Conservation (phyloP, 1,284 basidiomycete species). For the Rhodotorula sp. region DNA sequence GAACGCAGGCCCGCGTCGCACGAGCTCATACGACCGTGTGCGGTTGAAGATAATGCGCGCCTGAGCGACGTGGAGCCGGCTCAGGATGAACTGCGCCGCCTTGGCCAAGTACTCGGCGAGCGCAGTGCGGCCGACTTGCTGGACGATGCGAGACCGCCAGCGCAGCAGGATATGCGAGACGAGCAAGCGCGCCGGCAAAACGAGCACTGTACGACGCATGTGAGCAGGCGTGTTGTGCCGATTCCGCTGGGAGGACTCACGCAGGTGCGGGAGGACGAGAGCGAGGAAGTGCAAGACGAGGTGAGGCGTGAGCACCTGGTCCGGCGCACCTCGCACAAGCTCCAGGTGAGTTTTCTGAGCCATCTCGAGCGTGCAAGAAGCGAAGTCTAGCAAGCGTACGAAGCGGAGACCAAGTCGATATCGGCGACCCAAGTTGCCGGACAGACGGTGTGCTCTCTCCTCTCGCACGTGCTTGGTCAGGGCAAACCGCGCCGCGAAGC, state of each 20-base stretch:
- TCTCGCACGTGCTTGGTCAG: too few species aligned
- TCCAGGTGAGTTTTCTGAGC: not conserved
- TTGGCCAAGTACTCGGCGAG: slow-evolving; percentile 17
- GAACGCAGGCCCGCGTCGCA: not conserved
- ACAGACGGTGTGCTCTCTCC: too few species aligned
- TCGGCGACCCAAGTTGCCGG: too few species aligned
- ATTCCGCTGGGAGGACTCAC: not conserved
- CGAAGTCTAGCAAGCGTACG: not conserved
- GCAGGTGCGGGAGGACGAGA: slow-evolving; percentile 2
- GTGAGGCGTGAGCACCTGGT: not conserved
- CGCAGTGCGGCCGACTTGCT: slow-evolving; percentile 13
- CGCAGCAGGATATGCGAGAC: slow-evolving; percentile 15
- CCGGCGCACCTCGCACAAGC: not conserved
- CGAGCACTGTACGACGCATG: not conserved
- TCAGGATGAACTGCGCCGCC: slow-evolving; percentile 26
- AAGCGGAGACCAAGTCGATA: too few species aligned
- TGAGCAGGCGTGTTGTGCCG: not conserved
- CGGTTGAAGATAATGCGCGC: slow-evolving; percentile 33
- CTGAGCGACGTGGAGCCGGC: slow-evolving; percentile 3
- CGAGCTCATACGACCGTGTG: slow-evolving; percentile 9
- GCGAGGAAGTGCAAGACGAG: slow-evolving; percentile 7
- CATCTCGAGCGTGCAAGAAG: not conserved
- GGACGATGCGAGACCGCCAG: slow-evolving; percentile 6
- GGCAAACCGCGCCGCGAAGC: too few species aligned
- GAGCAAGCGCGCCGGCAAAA: slow-evolving; percentile 6